Base-by-base conservation (phyloP, 179 eudicot genomes). In the Pouteria campechiana region DNA sequence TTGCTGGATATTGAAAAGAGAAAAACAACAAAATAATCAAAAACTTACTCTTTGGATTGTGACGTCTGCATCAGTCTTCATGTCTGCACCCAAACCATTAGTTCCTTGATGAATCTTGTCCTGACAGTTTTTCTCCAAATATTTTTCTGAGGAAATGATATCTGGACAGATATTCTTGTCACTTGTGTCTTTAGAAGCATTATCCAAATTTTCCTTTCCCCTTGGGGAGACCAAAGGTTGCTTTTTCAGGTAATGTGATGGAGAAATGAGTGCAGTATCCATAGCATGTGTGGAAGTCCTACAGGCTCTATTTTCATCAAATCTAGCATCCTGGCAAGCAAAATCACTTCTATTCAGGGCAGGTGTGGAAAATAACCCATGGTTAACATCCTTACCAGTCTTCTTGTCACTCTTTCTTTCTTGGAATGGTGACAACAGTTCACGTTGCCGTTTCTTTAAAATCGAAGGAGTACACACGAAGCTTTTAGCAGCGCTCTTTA, bases 401-500 rank as follows among this genome's bases (percentile, higher is more conserved):
- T 73, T 90, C 48, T 82, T 90, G 54, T 73, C 94, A 32, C 40
- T 48, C 37, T 85, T 73, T 60, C 75, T 73, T 60, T 90, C 96
- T 14, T 96, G 77, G 49, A 90, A 70, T 9, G 98, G 98, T 46
- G 98, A 90, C 31, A 71, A 47, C 53, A 87, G 50, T 58, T 82
- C 94, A 35, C 98, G 94, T 50, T 75, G 70, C 48, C 98, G 68
- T 58, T 90, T 90, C 75, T 82, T 90, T 53, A 90, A 38, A 44
- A 90, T 90, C 14, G 98, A 86, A 22, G 96, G 94, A 2, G 96
- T 82, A 50, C 78, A 44, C 7, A 84, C 55, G 56, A 86, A 90
- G 30, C 79, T 72, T 57, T 74, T 81, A 29, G 98, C 98, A 51
- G 98, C 98, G 65, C 78, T 86, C 63, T 77, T 90, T 52, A 90